Evolutionary conservation across 2,329 filamentous ascomycete genomes (phyloP).

Genomic region (Fusarium nanum): DNA sequence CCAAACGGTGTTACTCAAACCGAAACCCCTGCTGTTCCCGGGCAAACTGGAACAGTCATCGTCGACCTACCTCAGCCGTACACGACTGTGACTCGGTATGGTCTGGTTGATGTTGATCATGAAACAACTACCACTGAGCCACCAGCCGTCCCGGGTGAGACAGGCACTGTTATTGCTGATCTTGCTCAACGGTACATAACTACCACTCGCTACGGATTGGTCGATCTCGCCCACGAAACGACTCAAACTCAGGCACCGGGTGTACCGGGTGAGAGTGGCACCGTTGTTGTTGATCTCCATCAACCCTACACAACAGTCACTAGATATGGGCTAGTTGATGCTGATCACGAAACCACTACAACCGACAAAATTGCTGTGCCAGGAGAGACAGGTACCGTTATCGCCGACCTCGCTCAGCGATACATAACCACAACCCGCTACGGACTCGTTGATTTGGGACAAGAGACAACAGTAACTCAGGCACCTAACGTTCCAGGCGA

Average conservation of each 20-base stretch:
- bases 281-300: neutral
- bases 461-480: neutral
- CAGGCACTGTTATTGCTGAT: neutral
- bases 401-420: slow-evolving; percentile 1
- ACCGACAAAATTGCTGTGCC: neutral
- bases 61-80: neutral
- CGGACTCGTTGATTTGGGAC: neutral
- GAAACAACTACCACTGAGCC: neutral
- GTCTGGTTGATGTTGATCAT: neutral
- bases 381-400: neutral
- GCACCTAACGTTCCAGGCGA: neutral
- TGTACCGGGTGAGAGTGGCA: neutral
- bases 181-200: neutral
- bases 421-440: neutral
- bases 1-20: neutral
- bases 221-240: neutral
- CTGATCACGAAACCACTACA: neutral
- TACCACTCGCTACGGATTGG: neutral
- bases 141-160: neutral
- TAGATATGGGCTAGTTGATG: neutral
- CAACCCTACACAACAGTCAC: neutral
- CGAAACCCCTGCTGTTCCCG: neutral
- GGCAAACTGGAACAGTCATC: neutral
- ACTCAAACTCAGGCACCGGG: neutral
- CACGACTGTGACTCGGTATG: neutral